phyloP scores from a whole-genome alignment of 2,329 filamentous ascomycete genomes.

The Zasmidium angulare region DNA sequence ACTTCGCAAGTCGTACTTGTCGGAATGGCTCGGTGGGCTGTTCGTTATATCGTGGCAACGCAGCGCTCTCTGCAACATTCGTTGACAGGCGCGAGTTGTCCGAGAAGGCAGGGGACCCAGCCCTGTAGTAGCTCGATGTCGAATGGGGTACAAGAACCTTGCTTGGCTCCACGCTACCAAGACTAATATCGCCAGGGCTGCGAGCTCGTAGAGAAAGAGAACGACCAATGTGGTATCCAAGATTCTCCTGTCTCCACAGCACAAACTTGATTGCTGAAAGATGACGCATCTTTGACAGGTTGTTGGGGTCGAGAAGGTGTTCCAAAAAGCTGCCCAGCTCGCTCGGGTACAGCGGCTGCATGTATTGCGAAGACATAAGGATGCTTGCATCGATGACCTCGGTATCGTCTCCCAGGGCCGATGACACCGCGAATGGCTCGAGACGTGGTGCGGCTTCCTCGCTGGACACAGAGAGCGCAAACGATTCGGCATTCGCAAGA shows the following conservation, averaged over 20 bases:
- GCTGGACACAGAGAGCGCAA: conserved; percentile 6
- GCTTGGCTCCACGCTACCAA: conserved; percentile 30
- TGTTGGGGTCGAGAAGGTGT: conserved; percentile 73
- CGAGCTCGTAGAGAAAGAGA: conserved; percentile 24
- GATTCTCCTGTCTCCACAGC: conserved; percentile 58
- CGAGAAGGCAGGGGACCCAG: conserved; percentile 33
- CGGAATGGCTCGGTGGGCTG: conserved; percentile 60
- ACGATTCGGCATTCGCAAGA: conserved; percentile 13
- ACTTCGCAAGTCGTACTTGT: conserved; percentile 73
- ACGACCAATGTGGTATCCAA: conserved; percentile 20
- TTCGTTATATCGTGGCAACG: conserved; percentile 52
- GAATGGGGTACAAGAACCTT: conserved; percentile 34
- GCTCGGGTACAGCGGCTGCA: conserved; percentile 74
- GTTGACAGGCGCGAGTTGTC: conserved; percentile 18
- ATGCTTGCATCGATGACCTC: conserved; percentile 91
- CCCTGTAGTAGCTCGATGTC: conserved; percentile 33
- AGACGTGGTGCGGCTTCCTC: background rate
- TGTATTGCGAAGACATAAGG: conserved; percentile 88
- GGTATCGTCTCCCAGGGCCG: conserved; percentile 66
- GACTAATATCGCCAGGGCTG: conserved; percentile 26
- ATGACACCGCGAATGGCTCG: conserved; percentile 73
- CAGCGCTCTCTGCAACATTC: conserved; percentile 41
- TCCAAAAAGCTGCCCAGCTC: conserved; percentile 71
- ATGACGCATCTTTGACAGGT: conserved; percentile 78
- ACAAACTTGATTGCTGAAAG: conserved; percentile 79